Conservation (phyloP, 208 protist genomes). For the Cochliopodium minus region DNA sequence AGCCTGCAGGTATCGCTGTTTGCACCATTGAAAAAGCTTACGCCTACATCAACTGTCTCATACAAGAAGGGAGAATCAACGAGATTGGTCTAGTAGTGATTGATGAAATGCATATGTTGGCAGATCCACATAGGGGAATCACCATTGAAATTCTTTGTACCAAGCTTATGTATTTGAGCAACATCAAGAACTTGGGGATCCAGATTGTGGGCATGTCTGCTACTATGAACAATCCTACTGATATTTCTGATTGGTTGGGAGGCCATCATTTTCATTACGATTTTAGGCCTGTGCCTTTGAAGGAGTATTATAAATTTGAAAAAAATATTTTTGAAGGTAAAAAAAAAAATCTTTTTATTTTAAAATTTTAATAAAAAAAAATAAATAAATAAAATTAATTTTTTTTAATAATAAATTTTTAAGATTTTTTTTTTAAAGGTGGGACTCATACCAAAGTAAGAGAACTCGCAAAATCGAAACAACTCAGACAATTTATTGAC, state of each 20-base stretch:
- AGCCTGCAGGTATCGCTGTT: constrained; percentile 17
- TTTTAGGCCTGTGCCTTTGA: constrained; percentile 25
- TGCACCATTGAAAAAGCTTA: constrained; percentile 44
- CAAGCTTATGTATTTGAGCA: constrained; percentile 32
- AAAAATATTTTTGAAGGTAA: no score
- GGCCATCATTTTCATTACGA: constrained; percentile 22
- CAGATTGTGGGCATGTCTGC: constrained; percentile 42
- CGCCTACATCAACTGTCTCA: constrained; percentile 21
- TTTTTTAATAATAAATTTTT: no score
- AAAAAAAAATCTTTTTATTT: no score
- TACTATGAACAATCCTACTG: constrained; percentile 27
- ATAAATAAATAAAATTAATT: no score
- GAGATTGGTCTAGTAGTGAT: constrained; percentile 38
- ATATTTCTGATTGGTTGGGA: constrained; percentile 24
- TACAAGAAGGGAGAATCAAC: constrained; percentile 15
- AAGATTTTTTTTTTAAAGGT: no score
- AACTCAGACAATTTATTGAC: no score
- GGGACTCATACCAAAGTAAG: no score
- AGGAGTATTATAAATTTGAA: no score
- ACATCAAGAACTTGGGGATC: neutral
- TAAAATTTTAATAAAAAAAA: no score
- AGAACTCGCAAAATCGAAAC: no score
- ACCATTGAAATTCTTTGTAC: constrained; percentile 38
- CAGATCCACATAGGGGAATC: constrained; percentile 27
- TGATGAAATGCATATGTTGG: constrained; percentile 49